These are phyloP conservation scores for Cladosporium sp. DNA, from an alignment of 2,329 filamentous ascomycete genomes.

Conservation along the genomic window DNA sequence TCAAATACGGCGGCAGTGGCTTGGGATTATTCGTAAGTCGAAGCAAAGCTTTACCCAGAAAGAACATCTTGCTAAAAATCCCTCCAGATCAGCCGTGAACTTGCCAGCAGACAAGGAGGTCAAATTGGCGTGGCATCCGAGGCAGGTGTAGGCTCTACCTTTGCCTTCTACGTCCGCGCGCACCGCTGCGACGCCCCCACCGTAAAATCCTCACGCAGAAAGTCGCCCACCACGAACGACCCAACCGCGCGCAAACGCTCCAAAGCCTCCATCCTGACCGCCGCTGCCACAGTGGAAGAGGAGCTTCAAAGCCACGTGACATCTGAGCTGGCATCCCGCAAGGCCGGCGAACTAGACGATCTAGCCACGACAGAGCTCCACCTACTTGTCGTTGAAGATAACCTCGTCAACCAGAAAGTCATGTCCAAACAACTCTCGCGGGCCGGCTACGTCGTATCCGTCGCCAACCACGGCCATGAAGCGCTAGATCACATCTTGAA, in stretches of 20 bases:
- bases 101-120: slow-evolving; percentile 66
- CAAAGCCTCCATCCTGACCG: neutral
- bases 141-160: slow-evolving; percentile 57
- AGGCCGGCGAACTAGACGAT: neutral
- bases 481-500: slow-evolving; percentile 23
- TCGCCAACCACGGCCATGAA: slow-evolving; percentile 37
- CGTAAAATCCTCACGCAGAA: neutral
- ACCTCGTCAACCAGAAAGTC: slow-evolving; percentile 39
- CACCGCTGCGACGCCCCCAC: neutral
- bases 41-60: no score
- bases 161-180: slow-evolving; percentile 54
- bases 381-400: slow-evolving; percentile 32
- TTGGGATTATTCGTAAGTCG: slow-evolving; percentile 51
- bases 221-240: no score
- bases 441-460: slow-evolving; percentile 32
- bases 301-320: slow-evolving; percentile 1
- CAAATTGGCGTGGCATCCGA: slow-evolving; percentile 60
- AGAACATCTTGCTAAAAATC: no score
- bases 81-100: slow-evolving; percentile 55
- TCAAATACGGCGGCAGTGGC: slow-evolving; percentile 65
- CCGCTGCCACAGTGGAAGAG: neutral
- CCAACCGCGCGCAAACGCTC: neutral
- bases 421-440: slow-evolving; percentile 36
- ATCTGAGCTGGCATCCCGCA: neutral
- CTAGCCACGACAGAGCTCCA: neutral